Base-by-base conservation (phyloP, 306 rosid species). In the Trifolium repens region DNA sequence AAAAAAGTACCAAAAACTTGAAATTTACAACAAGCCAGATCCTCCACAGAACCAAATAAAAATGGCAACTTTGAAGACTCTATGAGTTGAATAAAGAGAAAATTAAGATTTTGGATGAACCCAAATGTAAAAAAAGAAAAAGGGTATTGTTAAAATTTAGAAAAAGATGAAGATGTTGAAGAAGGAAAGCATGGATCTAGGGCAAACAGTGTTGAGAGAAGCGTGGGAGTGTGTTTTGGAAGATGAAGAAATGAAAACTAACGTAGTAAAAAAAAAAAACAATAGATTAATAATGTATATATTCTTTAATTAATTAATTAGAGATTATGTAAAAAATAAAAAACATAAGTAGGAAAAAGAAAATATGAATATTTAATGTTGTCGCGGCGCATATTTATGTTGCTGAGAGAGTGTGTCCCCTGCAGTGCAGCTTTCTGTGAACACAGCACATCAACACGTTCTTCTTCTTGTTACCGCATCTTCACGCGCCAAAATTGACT, bases 111-210 rank as follows among this genome's bases (percentile, higher is more conserved):
- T 68, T 76, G 40, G 35, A 34, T 64, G 80, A 24, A 76, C 22
- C 65, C 43, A 46, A 13, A 46, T 46, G 52, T 7, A 5, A 46
- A 46, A 13, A 4, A 12, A 4, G 52, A 13, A 42, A 79, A 70
- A 67, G 78, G 74, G 81, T 63, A 73, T 24, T 54, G 75, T 27
- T 30, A 78, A 66, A 84, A 80, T 84, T 87, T 80, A 79, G 73
- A 61, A 73, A 80, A 17, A 47, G 74, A 77, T 76, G 81, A 26
- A 79, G 84, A 75, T 67, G 74, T 62, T 68, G 85, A 42, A 82
- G 83, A 87, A 19, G 46, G 65, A 85, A 79, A 87, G 76, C 90
- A 83, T 83, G 96, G 97, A 93, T 93, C 98, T 91, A 89, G 85
- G 96, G 88, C 88, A 76, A 69, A 78, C 58, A 69, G 81, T 76